phyloP scores from a whole-genome alignment of 768 basidiomycete species.

The Gautieria morchelliformis region DNA sequence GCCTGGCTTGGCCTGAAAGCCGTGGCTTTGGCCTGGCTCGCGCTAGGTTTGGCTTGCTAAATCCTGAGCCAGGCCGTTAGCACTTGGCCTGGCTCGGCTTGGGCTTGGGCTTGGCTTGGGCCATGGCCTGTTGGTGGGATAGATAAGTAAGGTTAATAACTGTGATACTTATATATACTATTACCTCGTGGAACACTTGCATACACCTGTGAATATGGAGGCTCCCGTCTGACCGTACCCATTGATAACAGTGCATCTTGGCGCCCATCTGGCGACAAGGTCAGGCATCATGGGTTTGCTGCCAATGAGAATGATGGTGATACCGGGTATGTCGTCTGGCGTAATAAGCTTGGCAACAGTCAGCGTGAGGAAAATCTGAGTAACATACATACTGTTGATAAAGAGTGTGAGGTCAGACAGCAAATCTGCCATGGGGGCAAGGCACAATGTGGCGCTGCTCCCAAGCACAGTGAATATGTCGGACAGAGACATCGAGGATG shows the following conservation, averaged over 20 bases:
- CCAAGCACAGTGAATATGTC: neutral
- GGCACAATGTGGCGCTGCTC: neutral
- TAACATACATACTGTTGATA: neutral
- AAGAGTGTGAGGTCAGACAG: neutral
- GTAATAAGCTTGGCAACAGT: neutral
- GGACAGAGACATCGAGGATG: neutral
- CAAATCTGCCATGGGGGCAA: neutral
- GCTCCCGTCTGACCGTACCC: neutral
- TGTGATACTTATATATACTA: too few species aligned
- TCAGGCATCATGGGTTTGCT: neutral
- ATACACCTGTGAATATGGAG: too few species aligned
- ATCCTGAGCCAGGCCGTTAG: too few species aligned
- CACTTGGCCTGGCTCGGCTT: too few species aligned
- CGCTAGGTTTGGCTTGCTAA: too few species aligned
- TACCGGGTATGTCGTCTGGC: neutral
- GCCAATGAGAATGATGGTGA: neutral
- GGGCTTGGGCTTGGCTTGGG: too few species aligned
- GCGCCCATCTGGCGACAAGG: neutral
- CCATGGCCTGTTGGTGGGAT: too few species aligned
- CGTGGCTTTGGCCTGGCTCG: too few species aligned
- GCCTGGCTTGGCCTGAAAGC: too few species aligned
- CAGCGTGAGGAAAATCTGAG: neutral
- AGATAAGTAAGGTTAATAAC: too few species aligned
- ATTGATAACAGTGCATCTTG: neutral
- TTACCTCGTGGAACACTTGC: too few species aligned